phyloP scores from a whole-genome alignment of 106 monocot genomes.

The Hemerocallis citrina region DNA sequence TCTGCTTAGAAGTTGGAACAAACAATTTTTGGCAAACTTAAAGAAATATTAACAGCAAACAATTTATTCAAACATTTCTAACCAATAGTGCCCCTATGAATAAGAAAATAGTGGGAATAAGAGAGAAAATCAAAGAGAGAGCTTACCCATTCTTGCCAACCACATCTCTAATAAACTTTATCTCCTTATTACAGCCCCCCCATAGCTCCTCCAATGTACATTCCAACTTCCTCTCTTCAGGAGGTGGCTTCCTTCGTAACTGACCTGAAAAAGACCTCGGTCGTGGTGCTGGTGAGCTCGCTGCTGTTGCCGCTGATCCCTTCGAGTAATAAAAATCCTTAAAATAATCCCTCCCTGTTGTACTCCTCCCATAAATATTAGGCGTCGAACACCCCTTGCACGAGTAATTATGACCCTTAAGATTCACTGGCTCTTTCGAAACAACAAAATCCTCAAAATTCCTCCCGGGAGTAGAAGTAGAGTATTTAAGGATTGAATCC shows the following conservation, averaged over 20 bases:
- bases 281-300: neutral
- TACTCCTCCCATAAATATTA: neutral
- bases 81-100: too few relatives aligned
- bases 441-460: constrained; percentile 1
- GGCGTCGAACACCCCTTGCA: neutral
- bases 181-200: constrained; percentile 44
- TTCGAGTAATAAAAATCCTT: constrained; percentile 8
- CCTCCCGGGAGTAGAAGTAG: neutral
- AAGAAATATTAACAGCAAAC: too few relatives aligned
- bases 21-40: too few relatives aligned
- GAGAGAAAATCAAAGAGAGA: neutral
- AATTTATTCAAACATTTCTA: too few relatives aligned
- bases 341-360: constrained; percentile 1
- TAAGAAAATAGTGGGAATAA: neutral
- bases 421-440: neutral
- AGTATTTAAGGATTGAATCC: neutral
- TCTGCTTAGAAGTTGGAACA: too few relatives aligned
- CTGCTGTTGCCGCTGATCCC: neutral
- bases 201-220: constrained; percentile 76
- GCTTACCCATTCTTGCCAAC: constrained; percentile 42
- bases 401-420: constrained; percentile 2
- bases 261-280: constrained; percentile 13
- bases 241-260: constrained; percentile 37
- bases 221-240: constrained; percentile 56
- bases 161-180: constrained; percentile 37